These are phyloP conservation scores for Avicennia marina DNA, from an alignment of 257 asterid genomes.

Conservation along the genomic window DNA sequence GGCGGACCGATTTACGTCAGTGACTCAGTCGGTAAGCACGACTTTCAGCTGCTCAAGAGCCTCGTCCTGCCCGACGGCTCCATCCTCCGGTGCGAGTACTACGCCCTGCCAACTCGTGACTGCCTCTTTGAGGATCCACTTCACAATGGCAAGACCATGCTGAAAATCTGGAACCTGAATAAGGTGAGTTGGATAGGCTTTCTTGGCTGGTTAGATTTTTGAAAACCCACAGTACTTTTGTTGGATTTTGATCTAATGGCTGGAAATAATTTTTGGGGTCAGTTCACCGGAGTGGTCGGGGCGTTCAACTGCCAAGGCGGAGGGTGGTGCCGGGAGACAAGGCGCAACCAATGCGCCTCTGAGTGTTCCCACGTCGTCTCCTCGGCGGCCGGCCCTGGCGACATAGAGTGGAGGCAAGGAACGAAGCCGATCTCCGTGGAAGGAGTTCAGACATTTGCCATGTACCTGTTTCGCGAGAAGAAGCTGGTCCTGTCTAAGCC, in stretches of 20 bases:
- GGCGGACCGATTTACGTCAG: constrained; percentile 56
- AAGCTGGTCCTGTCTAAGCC: constrained; percentile 28
- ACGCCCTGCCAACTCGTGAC: constrained; percentile 25
- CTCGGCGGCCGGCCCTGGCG: not conserved
- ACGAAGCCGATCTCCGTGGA: constrained; percentile 13
- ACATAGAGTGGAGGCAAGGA: constrained; percentile 44
- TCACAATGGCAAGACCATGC: constrained; percentile 29
- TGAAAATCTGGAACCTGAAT: constrained; percentile 31
- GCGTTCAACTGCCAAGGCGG: constrained; percentile 37
- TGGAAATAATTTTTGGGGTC: not conserved
- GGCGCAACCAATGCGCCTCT: constrained; percentile 20
- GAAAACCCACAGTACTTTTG: not conserved
- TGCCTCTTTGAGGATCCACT: constrained; percentile 28
- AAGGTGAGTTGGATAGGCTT: constrained; percentile 3
- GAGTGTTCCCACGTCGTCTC: constrained; percentile 3
- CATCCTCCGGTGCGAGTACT: constrained; percentile 24
- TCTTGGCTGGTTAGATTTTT: no score
- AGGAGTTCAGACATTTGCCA: constrained; percentile 24
- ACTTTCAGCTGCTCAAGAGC: constrained; percentile 18
- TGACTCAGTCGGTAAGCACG: constrained; percentile 27
- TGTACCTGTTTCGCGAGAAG: constrained; percentile 29
- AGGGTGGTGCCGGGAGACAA: constrained; percentile 24
- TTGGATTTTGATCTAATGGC: no score
- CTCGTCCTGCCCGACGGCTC: constrained; percentile 29
- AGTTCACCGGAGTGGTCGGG: constrained; percentile 31